Evolutionary conservation across 306 rosid species (phyloP).

Genomic region (Ormosia semicastrata): DNA sequence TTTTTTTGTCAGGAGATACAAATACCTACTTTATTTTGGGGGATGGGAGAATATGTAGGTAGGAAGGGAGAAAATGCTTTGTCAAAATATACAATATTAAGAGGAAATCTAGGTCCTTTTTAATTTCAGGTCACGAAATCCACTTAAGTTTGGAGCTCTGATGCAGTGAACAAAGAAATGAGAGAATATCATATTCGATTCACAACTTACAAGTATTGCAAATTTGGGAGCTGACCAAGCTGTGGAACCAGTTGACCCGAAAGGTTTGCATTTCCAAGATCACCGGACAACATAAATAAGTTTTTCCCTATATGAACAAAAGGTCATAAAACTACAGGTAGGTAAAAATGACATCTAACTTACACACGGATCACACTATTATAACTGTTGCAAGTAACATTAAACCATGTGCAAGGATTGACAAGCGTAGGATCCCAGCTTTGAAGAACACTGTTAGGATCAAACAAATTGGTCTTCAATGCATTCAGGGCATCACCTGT

Average conservation of each 20-base stretch:
- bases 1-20: no score
- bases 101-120: no score
- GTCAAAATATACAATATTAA: no score
- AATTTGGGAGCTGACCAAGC: conserved; percentile 59
- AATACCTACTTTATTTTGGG: no score
- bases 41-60: no score
- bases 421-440: conserved; percentile 69
- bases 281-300: conserved; percentile 38
- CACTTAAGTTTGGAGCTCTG: no score
- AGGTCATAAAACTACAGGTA: background rate
- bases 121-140: no score
- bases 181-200: background rate
- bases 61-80: no score
- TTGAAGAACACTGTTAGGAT: conserved; percentile 54
- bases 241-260: conserved; percentile 58
- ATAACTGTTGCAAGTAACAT: conserved; percentile 53
- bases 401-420: conserved; percentile 83
- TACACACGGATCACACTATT: conserved; percentile 68
- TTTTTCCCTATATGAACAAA: background rate
- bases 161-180: no score
- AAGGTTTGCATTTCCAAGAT: conserved; percentile 76
- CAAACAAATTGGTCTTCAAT: conserved; percentile 45
- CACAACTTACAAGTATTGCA: conserved; percentile 68
- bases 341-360: conserved; percentile 25
- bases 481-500: conserved; percentile 69